Conservation (phyloP, 176 grass and related monocot species). For the Triticum timopheevii region DNA sequence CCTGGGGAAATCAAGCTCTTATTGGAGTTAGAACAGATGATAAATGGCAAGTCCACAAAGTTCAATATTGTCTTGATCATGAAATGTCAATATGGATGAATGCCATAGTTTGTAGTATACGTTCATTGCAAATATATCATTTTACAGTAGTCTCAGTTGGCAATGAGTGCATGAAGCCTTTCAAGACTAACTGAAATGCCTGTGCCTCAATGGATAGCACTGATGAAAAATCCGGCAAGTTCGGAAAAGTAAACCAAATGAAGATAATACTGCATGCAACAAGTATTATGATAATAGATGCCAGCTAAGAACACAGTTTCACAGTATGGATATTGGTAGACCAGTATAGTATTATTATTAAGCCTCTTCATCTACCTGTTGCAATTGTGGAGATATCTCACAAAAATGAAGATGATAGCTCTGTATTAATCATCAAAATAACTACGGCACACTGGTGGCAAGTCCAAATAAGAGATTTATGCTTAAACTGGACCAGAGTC, state of each 20-base stretch:
- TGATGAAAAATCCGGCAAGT: not conserved
- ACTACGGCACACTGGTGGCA: not conserved
- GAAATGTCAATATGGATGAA: not conserved
- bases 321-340: conserved; percentile 11
- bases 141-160: not conserved
- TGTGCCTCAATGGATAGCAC: not conserved
- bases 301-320: not conserved
- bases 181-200: conserved; percentile 10
- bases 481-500: not conserved
- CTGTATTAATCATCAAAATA: not conserved
- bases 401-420: not conserved
- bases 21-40: conserved; percentile 27
- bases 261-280: not conserved
- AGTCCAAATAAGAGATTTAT: not conserved
- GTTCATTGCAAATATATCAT: not conserved
- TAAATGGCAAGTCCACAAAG: conserved; percentile 13
- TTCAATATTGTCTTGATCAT: conserved; percentile 10
- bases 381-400: not conserved
- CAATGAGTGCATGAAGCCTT: conserved; percentile 19
- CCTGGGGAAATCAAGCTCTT: conserved; percentile 38
- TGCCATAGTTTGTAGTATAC: conserved; percentile 16
- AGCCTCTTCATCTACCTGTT: not conserved
- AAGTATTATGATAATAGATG: not conserved
- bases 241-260: conserved; percentile 2
- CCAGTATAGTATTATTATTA: not conserved